Percentiles rank a stretch among this genome's conserved stretches.
These are phyloP conservation scores for Tripterygium wilfordii DNA, from an alignment of 177 flowering plant genomes.

Conservation along the genomic window DNA sequence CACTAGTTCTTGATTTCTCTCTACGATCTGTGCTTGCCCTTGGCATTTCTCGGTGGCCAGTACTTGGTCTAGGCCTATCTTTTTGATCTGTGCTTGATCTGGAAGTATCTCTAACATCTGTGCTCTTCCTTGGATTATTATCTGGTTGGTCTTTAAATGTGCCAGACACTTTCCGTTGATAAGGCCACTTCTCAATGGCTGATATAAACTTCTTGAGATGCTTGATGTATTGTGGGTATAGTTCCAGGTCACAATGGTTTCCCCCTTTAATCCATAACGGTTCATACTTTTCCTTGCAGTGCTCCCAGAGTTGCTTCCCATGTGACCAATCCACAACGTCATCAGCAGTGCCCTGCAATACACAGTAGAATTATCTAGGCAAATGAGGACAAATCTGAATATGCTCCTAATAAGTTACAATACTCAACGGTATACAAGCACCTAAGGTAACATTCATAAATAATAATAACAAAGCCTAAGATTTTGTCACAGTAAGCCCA, in stretches of 20 bases:
- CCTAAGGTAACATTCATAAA: no score
- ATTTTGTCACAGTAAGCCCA: no score
- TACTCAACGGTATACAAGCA: no score
- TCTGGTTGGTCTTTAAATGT: constrained; percentile 19
- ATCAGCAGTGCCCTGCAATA: constrained; percentile 68
- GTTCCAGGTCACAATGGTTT: constrained; percentile 61
- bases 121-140: constrained; percentile 33
- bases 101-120: constrained; percentile 34
- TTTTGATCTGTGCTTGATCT: constrained; percentile 37
- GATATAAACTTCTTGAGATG: constrained; percentile 54
- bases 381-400: no score
- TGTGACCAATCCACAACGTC: constrained; percentile 69
- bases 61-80: constrained; percentile 41
- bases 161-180: constrained; percentile 18
- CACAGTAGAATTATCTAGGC: no score
- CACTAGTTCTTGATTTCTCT: constrained; percentile 35
- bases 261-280: constrained; percentile 70
- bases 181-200: constrained; percentile 43
- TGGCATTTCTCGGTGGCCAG: constrained; percentile 34
- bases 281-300: constrained; percentile 57
- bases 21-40: constrained; percentile 30
- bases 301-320: constrained; percentile 67
- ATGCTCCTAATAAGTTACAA: no score
- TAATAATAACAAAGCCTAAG: no score
- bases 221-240: constrained; percentile 54